Conservation (phyloP, 108 stramenopile species). For the Aurantiochytrium sp. region DNA sequence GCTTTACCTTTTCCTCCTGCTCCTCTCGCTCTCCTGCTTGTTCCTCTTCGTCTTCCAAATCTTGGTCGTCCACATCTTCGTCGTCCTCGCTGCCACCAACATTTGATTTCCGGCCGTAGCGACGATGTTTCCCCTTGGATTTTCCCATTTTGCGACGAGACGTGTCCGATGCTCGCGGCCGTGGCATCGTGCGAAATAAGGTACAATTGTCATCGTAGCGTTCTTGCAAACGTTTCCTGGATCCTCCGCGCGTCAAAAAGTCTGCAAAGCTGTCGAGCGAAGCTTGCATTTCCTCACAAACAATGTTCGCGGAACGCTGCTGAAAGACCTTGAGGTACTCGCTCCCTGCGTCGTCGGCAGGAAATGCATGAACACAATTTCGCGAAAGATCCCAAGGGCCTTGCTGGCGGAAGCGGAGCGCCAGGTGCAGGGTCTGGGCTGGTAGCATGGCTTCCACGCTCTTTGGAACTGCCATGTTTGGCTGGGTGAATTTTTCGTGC, state of each 20-base stretch:
- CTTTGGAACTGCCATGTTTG: too few species aligned
- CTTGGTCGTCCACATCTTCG: background rate
- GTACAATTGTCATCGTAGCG: background rate
- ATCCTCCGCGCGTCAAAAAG: background rate
- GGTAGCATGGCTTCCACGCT: too few species aligned
- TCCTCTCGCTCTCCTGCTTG: background rate
- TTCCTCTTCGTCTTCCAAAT: background rate
- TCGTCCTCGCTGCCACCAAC: background rate
- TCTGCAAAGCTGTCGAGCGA: background rate
- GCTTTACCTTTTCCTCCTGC: background rate
- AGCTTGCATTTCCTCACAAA: background rate
- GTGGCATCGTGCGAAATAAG: background rate
- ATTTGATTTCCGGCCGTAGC: background rate
- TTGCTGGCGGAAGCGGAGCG: background rate
- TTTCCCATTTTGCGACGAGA: too few species aligned
- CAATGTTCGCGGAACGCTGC: background rate
- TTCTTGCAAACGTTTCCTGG: background rate
- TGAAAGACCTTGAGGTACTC: background rate
- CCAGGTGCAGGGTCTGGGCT: too few species aligned
- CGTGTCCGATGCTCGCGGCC: too few species aligned
- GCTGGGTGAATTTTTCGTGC: too few species aligned
- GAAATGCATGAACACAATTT: background rate
- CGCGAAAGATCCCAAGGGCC: background rate
- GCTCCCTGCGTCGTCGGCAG: background rate
- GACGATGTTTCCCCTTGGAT: background rate